A percentile compares a stretch with the other conserved stretches of the same genome.
Evolutionary conservation across 306 rosid genomes (phyloP).

Genomic region (Luffa aegyptiaca): DNA sequence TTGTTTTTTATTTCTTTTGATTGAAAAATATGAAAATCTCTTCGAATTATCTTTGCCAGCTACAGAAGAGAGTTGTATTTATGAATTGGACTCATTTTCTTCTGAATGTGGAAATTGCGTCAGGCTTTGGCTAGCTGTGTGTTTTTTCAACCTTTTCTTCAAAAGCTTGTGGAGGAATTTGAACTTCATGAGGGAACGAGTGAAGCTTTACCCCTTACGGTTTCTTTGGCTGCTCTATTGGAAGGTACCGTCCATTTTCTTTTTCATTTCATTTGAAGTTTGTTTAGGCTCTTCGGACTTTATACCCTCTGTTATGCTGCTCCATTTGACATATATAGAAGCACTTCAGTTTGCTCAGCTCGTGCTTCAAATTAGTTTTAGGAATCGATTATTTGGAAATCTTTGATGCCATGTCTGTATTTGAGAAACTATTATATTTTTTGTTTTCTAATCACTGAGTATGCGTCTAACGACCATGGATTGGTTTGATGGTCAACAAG

Average conservation of each 20-base stretch:
- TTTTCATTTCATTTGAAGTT: neutral
- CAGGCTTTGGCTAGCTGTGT: constrained; percentile 84
- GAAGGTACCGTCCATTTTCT: constrained; percentile 37
- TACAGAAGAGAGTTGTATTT: neutral
- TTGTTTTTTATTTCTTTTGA: neutral
- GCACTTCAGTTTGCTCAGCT: neutral
- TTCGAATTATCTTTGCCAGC: neutral
- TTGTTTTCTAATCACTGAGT: neutral
- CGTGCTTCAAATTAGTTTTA: neutral
- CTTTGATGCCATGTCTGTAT: neutral
- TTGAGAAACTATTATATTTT: neutral
- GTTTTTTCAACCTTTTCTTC: constrained; percentile 53
- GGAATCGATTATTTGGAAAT: neutral
- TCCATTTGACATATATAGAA: neutral
- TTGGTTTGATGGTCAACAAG: neutral
- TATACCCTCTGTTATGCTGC: neutral
- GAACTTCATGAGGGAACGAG: constrained; percentile 27
- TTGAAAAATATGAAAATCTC: neutral
- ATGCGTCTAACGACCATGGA: neutral
- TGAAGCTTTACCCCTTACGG: constrained; percentile 54
- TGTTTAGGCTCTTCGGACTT: neutral
- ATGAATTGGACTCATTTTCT: neutral
- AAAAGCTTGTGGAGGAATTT: constrained; percentile 32
- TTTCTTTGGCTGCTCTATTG: constrained; percentile 47
- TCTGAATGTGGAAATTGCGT: constrained; percentile 7